Percentiles rank a stretch among this genome's conserved stretches.
Evolutionary conservation across 1,139 yeast species (phyloP).

Genomic region (Geotrichum citri-aurantii): DNA sequence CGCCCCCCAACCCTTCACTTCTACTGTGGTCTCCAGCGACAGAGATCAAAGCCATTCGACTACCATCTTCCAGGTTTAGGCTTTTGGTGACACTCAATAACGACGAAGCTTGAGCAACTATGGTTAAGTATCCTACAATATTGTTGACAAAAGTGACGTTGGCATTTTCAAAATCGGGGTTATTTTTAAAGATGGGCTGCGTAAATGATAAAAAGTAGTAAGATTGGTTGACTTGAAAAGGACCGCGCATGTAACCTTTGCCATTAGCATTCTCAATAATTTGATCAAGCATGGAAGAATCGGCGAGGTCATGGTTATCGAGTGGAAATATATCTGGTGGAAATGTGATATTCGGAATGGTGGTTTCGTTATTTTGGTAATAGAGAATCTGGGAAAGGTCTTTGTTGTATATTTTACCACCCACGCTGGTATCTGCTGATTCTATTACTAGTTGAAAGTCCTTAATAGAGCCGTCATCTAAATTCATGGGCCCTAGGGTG

Average conservation of each 20-base stretch:
- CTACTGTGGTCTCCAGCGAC: conserved; percentile 19
- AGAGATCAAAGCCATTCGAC: conserved; percentile 31
- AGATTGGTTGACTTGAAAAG: conserved; percentile 14
- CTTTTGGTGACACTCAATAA: conserved; percentile 48
- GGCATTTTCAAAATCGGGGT: conserved; percentile 22
- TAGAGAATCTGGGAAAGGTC: conserved; percentile 14
- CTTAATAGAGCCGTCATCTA: conserved; percentile 15
- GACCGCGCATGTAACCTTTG: conserved; percentile 14
- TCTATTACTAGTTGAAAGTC: conserved; percentile 26
- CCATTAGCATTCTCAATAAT: not conserved
- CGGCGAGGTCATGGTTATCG: not conserved
- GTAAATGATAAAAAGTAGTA: conserved; percentile 26
- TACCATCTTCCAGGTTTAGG: conserved; percentile 37
- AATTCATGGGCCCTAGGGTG: conserved; percentile 17
- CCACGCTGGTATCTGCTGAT: conserved; percentile 27
- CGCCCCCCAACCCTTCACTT: conserved; percentile 6
- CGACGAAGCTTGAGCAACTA: conserved; percentile 54
- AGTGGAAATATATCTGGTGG: conserved; percentile 25
- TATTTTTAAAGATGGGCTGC: conserved; percentile 25
- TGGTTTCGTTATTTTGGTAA: conserved; percentile 16
- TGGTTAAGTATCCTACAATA: conserved; percentile 68
- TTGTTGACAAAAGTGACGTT: conserved; percentile 18
- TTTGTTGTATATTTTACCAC: conserved; percentile 25
- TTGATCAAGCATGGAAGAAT: not conserved
- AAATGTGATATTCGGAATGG: conserved; percentile 14